A percentile compares a stretch with the other conserved stretches of the same genome.
These are phyloP conservation scores for Cavenderia fasciculata DNA, from an alignment of 78 protist species.

Conservation along the genomic window DNA sequence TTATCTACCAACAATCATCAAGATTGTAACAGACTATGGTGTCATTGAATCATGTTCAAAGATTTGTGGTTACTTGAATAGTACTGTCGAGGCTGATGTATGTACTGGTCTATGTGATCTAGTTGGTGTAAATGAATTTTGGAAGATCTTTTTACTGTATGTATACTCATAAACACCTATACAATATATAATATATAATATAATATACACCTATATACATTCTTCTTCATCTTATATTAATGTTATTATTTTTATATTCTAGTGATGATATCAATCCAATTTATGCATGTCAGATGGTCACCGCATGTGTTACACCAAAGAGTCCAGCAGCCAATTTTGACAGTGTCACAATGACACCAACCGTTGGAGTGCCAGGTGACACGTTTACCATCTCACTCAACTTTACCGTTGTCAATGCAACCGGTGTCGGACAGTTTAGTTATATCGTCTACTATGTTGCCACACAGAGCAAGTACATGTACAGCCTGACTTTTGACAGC, in stretches of 20 bases:
- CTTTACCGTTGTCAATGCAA: constrained; percentile 47
- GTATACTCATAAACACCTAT: not conserved
- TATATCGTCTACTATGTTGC: constrained; percentile 30
- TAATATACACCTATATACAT: not conserved
- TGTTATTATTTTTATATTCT: not conserved
- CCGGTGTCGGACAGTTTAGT: constrained; percentile 63
- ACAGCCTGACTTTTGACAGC: constrained; percentile 12
- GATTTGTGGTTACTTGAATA: constrained; percentile 17
- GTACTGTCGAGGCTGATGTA: not conserved
- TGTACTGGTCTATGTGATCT: constrained; percentile 16
- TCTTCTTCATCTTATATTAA: no score
- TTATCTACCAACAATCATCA: constrained; percentile 21
- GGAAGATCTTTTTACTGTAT: constrained; percentile 47
- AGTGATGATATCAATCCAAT: constrained; percentile 60
- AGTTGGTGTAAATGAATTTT: constrained; percentile 49
- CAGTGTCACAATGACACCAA: not conserved
- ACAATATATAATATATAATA: not conserved
- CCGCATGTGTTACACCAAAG: constrained; percentile 9
- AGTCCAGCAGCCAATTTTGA: constrained; percentile 33
- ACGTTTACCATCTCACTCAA: constrained; percentile 9
- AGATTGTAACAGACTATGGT: constrained; percentile 48
- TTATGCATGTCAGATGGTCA: constrained; percentile 63
- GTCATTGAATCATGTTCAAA: constrained; percentile 41
- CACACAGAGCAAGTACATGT: constrained; percentile 29
- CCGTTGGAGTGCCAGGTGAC: not conserved